These are phyloP conservation scores for Teratosphaeria nubilosa DNA, from an alignment of 2,329 filamentous ascomycete genomes.

Conservation along the genomic window DNA sequence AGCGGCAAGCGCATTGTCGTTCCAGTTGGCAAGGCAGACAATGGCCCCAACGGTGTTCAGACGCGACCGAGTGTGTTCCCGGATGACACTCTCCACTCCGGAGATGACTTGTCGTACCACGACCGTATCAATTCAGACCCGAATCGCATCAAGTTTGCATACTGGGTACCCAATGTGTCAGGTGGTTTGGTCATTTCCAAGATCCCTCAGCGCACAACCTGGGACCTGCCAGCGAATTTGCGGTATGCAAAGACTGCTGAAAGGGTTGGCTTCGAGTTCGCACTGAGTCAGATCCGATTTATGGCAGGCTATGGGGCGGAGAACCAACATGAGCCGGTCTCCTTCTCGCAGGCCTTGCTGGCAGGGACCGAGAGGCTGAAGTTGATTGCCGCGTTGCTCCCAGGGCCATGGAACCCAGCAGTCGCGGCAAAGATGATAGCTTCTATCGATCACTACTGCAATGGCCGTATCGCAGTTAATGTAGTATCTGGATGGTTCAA, in stretches of 20 bases:
- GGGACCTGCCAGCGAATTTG: slow-evolving; percentile 41
- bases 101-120: slow-evolving; percentile 22
- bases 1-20: slow-evolving; percentile 63
- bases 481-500: slow-evolving; percentile 47
- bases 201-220: slow-evolving; percentile 40
- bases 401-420: slow-evolving; percentile 42
- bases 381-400: slow-evolving; percentile 43
- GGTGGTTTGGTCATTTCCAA: slow-evolving; percentile 45
- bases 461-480: slow-evolving; percentile 44
- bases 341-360: slow-evolving; percentile 42
- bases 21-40: slow-evolving; percentile 17
- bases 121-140: slow-evolving; percentile 34
- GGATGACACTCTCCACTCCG: slow-evolving; percentile 6
- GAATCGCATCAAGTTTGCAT: slow-evolving; percentile 38
- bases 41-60: slow-evolving; percentile 6
- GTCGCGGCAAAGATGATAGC: slow-evolving; percentile 46
- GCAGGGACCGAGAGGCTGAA: slow-evolving; percentile 39
- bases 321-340: slow-evolving; percentile 44
- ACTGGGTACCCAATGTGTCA: slow-evolving; percentile 47
- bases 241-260: slow-evolving; percentile 42
- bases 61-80: slow-evolving; percentile 5
- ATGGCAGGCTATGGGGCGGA: slow-evolving; percentile 36
- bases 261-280: slow-evolving; percentile 41
- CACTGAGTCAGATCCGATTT: slow-evolving; percentile 43
- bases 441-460: slow-evolving; percentile 42